Base-by-base conservation (phyloP, 176 grass and related monocot species). In the Chloris gayana region DNA sequence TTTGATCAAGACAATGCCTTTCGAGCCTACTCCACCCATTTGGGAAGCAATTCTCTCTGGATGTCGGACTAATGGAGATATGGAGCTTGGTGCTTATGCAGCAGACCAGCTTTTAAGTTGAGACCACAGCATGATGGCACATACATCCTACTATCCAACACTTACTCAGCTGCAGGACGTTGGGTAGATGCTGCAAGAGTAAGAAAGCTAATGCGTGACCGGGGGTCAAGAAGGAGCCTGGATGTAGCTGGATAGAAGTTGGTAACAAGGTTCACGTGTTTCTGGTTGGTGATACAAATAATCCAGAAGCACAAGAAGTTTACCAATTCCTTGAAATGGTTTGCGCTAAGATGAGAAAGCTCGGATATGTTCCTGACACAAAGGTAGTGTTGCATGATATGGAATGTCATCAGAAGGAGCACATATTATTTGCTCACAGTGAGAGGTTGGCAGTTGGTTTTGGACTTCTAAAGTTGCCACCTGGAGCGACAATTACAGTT, bases 171-270 rank as follows among this genome's bases (percentile, higher is more conserved):
- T 70, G 85, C 87, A 77, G 92, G 95, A 58, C 76, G 80, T 73
- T 98, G 89, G 87, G 83, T 83, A 33, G 92, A 92, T 77, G 92
- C 88, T 75, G 92, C 89, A 54, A 88, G 66, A 79, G 85, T 92
- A 83, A 90, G 95, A 83, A 98, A 98, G 83, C 74, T 98, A 85
- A 98, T 98, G 95, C 87, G 86, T 70, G 95, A 97, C 87, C 85
- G 80, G 31, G 95, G 57, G 95, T 97, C 35, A 97, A 94, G 87
- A 97, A 97, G 86, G 91, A 97, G 68, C 95, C 95, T 72, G 95
- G 91, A 5, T 98, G 95, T 84, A 98, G 89, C 79, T 98, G 95
- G 95, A 91, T 98, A 77, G 95, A 98, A 84, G 87, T 89, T 67
- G 80, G 77, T 75, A 98, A 90, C 47, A 98, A 91, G 25, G 83